These are phyloP conservation scores for Paramecium primaurelia DNA, from an alignment of 73 alveolate species.

Conservation along the genomic window DNA sequence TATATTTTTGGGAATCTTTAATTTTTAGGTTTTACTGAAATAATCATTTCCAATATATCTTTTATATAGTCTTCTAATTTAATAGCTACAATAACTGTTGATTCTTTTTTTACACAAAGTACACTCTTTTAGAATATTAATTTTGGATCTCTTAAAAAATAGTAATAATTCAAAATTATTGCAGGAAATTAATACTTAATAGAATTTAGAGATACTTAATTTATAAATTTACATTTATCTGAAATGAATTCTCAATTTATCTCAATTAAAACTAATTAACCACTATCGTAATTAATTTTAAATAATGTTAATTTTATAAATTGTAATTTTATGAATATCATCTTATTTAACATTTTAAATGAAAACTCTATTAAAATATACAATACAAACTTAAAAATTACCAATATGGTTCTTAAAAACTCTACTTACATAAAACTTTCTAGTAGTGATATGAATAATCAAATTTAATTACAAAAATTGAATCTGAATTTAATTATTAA, in stretches of 20 bases:
- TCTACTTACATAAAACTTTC: neutral
- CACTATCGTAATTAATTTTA: neutral
- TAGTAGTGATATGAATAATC: neutral
- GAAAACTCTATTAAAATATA: neutral
- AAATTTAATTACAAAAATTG: neutral
- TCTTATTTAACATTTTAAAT: neutral
- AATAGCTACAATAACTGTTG: neutral
- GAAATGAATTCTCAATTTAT: neutral
- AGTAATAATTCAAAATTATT: neutral
- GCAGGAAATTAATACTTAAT: neutral
- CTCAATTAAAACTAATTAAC: neutral
- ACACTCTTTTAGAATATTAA: neutral
- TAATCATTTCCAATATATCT: neutral
- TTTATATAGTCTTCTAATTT: neutral
- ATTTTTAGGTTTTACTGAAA: neutral
- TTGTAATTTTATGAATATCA: neutral
- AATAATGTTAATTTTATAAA: neutral
- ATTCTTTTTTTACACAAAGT: neutral
- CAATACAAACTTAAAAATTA: neutral
- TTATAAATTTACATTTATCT: neutral
- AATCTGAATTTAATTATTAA: neutral
- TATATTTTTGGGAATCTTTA: neutral
- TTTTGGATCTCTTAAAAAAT: neutral
- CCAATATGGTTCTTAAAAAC: neutral
- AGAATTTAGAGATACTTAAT: neutral